Evolutionary conservation across 345 rosid genomes (phyloP), one percentile per base, ranked within the genome.

Genomic region (Gossypium longicalyx): DNA sequence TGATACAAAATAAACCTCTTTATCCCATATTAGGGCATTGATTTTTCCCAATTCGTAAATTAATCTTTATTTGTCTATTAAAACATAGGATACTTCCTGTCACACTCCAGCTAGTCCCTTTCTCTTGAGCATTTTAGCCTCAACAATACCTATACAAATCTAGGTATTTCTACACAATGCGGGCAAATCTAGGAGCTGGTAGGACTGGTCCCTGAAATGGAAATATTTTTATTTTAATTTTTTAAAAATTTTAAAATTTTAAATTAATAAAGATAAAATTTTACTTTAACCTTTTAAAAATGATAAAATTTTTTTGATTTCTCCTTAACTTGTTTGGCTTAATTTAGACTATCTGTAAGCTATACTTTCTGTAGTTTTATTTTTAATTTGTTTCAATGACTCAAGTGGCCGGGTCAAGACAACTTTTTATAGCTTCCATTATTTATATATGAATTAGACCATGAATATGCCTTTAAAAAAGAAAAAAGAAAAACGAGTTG

Each of bases 81-180:
- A 7, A 43, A 19, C 27, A 65, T 19, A 65, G 51, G 29, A 65
- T 43, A 27, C 52, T 43, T 43, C 15, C 23, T 19, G 52, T 65
- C 70, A 43, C 70, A 2, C 27, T 65, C 70, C 69, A 19, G 20
- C 27, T 11, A 44, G 70, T 65, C 69, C 70, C 27, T 65, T 65
- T 43, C 29, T 64, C 69, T 41, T 38, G 8, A 48, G 41, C 7
- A 34, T 34, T 34, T 34, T 4, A 34, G 41, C 52, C 9, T n/a
- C 51, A 19, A 64, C 2, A n/a, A 1, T 11, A 19, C 12, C 0
- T 8, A 9, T 48, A 48, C 16, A 48, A 10, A 48, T 48, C 12
- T 56, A 9, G 1, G 25, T 41, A 38, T n/a, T 64, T 3, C 2
- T 38, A n/a, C 9, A 8, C 20, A 10, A 65, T 48, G 52, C 15